These are phyloP conservation scores for Fusarium ramigenum DNA, from an alignment of 2,329 filamentous ascomycete genomes.

Conservation along the genomic window DNA sequence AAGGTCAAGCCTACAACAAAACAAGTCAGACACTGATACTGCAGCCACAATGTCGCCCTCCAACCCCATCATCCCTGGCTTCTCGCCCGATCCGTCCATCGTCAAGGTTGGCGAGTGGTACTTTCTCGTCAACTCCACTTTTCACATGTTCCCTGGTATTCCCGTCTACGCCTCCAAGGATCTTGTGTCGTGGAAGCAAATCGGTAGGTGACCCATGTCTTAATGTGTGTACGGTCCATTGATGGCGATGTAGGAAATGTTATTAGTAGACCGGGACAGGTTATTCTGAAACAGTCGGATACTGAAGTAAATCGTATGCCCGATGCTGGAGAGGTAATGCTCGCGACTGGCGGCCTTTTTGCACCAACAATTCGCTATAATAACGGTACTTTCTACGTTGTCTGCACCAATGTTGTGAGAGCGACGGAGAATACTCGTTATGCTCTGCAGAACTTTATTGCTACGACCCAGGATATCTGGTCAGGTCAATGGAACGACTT, in stretches of 20 bases:
- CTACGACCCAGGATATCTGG: slow-evolving; percentile 2
- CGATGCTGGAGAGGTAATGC: not conserved
- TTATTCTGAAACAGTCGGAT: not conserved
- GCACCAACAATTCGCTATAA: slow-evolving; percentile 8
- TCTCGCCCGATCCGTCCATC: slow-evolving; percentile 17
- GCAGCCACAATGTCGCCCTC: slow-evolving; percentile 2
- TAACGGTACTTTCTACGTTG: slow-evolving; percentile 2
- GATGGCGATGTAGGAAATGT: not conserved
- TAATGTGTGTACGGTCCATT: not conserved
- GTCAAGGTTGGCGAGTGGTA: slow-evolving; percentile 17
- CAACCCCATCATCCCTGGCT: slow-evolving; percentile 19
- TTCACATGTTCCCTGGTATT: slow-evolving; percentile 19
- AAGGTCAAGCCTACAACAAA: not conserved
- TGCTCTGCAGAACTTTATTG: slow-evolving; percentile 2
- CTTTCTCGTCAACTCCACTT: slow-evolving; percentile 19
- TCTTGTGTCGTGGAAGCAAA: slow-evolving; percentile 9
- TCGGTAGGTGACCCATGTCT: not conserved
- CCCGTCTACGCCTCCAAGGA: slow-evolving; percentile 6
- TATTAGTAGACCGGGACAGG: not conserved
- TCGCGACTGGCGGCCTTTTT: not conserved
- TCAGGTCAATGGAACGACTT: slow-evolving; percentile 6
- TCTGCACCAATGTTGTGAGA: slow-evolving; percentile 6
- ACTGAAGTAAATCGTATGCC: slow-evolving; percentile 10
- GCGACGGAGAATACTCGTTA: not conserved
- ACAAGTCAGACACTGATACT: not conserved